These are phyloP conservation scores for Tolypocladium ophioglossoides DNA, from an alignment of 2,329 filamentous ascomycete species.

Conservation along the genomic window DNA sequence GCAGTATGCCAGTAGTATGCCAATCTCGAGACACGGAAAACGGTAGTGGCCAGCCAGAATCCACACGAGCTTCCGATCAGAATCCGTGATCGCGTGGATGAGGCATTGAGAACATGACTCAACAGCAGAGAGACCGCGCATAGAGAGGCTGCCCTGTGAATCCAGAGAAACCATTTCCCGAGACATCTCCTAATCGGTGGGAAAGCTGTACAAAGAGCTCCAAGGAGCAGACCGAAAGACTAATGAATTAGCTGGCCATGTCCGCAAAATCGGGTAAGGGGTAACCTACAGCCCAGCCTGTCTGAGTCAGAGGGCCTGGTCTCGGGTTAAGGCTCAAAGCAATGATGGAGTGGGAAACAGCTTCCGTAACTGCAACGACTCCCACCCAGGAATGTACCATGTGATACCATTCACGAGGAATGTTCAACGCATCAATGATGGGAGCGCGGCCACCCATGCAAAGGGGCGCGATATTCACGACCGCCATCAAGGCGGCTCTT, in stretches of 20 bases:
- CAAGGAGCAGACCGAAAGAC: conserved; percentile 1
- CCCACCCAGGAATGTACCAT: neutral
- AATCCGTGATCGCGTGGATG: neutral
- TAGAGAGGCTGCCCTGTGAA: neutral
- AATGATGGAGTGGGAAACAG: neutral
- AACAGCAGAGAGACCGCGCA: conserved; percentile 1
- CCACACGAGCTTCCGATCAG: neutral
- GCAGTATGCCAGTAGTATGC: neutral
- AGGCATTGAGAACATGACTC: neutral
- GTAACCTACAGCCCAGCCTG: conserved; percentile 1
- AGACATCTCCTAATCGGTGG: neutral
- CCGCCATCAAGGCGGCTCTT: neutral
- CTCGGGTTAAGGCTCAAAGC: neutral
- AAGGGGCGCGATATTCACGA: conserved; percentile 3
- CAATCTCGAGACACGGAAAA: neutral
- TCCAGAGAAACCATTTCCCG: conserved; percentile 2
- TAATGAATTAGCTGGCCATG: neutral
- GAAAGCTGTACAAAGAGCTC: neutral
- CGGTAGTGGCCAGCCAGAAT: conserved; percentile 1
- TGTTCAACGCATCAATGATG: conserved; percentile 3
- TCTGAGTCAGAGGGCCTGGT: neutral
- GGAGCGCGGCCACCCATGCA: conserved; percentile 1
- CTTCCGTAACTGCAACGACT: neutral
- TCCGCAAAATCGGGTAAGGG: neutral
- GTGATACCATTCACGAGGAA: conserved; percentile 2